Evolutionary conservation across 1,139 yeast species (phyloP).

Genomic region (Magnusiomyces fungicola): DNA sequence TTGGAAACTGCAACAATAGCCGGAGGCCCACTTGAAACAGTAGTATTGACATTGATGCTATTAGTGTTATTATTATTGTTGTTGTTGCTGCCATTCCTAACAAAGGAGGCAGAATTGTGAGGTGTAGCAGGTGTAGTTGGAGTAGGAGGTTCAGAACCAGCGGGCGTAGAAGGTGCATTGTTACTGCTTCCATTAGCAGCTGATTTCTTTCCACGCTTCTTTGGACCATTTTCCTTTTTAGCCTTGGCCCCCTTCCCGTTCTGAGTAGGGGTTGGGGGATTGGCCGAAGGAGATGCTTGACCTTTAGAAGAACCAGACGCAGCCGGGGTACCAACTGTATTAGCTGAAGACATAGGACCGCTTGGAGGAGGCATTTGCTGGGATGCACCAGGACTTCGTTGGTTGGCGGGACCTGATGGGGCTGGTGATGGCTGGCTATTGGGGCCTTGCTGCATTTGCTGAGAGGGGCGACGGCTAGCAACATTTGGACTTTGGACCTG

Average conservation of each 20-base stretch:
- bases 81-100: neutral
- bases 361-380: slow-evolving; percentile 28
- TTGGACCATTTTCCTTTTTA: slow-evolving; percentile 35
- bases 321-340: neutral
- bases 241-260: slow-evolving; percentile 37
- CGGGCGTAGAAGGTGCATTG: slow-evolving; percentile 27
- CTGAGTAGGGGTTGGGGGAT: slow-evolving; percentile 41
- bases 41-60: neutral
- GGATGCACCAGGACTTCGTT: slow-evolving; percentile 9
- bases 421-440: slow-evolving; percentile 15
- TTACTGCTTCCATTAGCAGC: slow-evolving; percentile 19
- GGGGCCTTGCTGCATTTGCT: slow-evolving; percentile 11
- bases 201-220: slow-evolving; percentile 20
- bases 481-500: slow-evolving; percentile 19
- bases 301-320: slow-evolving; percentile 15
- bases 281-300: slow-evolving; percentile 29
- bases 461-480: slow-evolving; percentile 18
- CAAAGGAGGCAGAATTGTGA: slow-evolving; percentile 21
- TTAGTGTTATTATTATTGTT: neutral
- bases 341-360: slow-evolving; percentile 19
- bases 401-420: slow-evolving; percentile 19
- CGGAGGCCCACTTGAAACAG: neutral
- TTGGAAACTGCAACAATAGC: too few species aligned
- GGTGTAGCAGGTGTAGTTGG: slow-evolving; percentile 37
- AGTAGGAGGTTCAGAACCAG: slow-evolving; percentile 34